phyloP scores from a whole-genome alignment of 345 rosid genomes.

The Ceriops decandra region DNA sequence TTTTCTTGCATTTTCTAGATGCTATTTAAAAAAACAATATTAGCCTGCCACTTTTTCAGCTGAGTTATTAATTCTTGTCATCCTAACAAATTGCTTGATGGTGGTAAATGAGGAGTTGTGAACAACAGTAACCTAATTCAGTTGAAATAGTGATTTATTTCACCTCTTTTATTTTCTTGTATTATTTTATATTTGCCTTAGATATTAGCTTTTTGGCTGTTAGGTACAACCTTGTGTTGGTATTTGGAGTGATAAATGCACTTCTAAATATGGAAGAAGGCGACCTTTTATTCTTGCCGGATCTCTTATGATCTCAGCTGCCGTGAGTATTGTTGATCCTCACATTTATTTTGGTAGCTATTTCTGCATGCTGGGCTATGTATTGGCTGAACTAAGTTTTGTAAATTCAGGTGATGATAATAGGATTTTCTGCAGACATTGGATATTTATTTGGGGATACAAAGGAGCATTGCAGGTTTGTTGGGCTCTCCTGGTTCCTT shows the following conservation, averaged over 20 bases:
- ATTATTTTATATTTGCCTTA: neutral
- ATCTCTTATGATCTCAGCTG: conserved; percentile 71
- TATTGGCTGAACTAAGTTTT: conserved; percentile 52
- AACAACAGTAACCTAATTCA: neutral
- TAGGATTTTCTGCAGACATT: conserved; percentile 98
- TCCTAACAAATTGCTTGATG: neutral
- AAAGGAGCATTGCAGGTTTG: conserved; percentile 88
- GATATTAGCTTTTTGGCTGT: conserved; percentile 23
- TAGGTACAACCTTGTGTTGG: conserved; percentile 99
- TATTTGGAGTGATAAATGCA: conserved; percentile 95
- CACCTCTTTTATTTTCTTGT: neutral
- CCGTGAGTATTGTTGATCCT: conserved; percentile 54
- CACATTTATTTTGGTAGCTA: conserved; percentile 1
- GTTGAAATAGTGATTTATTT: no score
- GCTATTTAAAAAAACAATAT: neutral
- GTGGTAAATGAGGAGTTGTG: neutral
- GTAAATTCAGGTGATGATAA: conserved; percentile 82
- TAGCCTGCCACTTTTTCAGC: neutral
- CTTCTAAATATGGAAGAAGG: conserved; percentile 84
- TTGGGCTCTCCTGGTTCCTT: conserved; percentile 21
- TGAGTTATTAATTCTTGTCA: neutral
- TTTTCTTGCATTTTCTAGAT: no score
- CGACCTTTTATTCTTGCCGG: conserved; percentile 92
- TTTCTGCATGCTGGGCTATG: conserved; percentile 14
- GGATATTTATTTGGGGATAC: conserved; percentile 86